Evolutionary conservation across 164 flowering plant genomes (phyloP), one percentile per base, ranked within the genome.

Genomic region (Aristolochia fimbriata): DNA sequence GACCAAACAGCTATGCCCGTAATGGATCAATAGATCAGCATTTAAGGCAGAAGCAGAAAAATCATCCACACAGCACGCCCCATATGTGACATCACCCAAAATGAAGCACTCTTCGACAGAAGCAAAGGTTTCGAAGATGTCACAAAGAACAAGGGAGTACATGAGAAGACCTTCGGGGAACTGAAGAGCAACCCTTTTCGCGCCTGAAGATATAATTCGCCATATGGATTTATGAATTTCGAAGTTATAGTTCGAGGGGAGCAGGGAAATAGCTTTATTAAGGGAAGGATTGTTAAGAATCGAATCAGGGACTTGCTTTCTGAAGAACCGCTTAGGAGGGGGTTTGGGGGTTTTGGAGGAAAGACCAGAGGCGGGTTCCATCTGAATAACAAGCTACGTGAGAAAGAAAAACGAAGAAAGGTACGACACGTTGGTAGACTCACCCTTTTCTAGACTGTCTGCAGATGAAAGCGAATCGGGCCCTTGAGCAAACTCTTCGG

Each of bases 31-130:
- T 14, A 93, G 80, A 24, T 93, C 85, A 33, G 85, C 95, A 23
- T 66, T 72, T n/a, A 93, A 79, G 4, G 99, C 89, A 10, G 83
- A 52, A 51, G 97, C 56, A 12, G 98, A 71, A 73, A 85, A 77
- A 59, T 92, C 98, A 64, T 93, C 97, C 53, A 90, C 78, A 71
- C 98, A 93, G 70, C 98, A 93, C 0, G 98, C 98, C 55, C 98
- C 98, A 67, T 84, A 93, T 51, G 98, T 90, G 56, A 88, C 98
- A 69, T 93, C 98, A 17, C 94, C 97, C 60, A 93, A 90, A 58
- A 93, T 61, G 68, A 85, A 83, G 75, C 89, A 83, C 55, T 84
- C 82, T 10, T 77, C 71, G 58, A 74, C 82, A 51, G 43, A 66
- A 33, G 84, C 83, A 71, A 84, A 87, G 65, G 85, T 53, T 59